Evolutionary conservation across 1,284 basidiomycete genomes (phyloP), one percentile per base, ranked within the genome.

Genomic region (Sporisorium sorghi): DNA sequence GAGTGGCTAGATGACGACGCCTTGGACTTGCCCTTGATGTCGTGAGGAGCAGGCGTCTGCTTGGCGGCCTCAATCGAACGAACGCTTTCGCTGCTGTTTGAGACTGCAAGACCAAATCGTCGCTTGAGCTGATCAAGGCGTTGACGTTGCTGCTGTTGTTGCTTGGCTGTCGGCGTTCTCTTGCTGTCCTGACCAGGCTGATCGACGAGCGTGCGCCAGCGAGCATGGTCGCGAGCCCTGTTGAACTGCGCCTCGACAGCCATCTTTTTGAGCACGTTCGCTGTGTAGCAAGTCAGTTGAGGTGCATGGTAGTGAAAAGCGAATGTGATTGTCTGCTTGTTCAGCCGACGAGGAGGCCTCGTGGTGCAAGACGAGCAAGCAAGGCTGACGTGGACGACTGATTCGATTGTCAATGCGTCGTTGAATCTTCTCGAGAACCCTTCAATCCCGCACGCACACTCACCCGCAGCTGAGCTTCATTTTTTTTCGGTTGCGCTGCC

Each of bases 151-250:
- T 55, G 51, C 50, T 70, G 51, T 30, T 47, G 21, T 26, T 28
- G 54, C 24, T 47, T n/a, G 12, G 35, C 42, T 15, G 21, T 21
- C 17, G 33, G 39, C 1, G 50, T n/a, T 9, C 15, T 43, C 15
- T 21, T 23, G 23, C n/a, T 26, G 26, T 19, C 39, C 10, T 44
- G 32, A 17, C 30, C 30, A 19, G 52, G 17, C 0, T 14, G 8
- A 9, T 58, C 48, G 40, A 70, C 57, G 49, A 70, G 67, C 19
- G 52, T 57, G 11, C 19, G 42, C 67, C 67, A 70, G 23, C 67
- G 67, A 39, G 61, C 57, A 57, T 70, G 67, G n/a, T 70, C 57
- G 32, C 67, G 57, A 26, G 57, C 67, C 19, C 44, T 47, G 17
- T 10, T 37, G 37, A 48, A 49, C 0, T 24, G 44, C 11, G 28